Evolutionary conservation across 805 yeast genomes (phyloP).

Genomic region (Teunomyces funiuensis): DNA sequence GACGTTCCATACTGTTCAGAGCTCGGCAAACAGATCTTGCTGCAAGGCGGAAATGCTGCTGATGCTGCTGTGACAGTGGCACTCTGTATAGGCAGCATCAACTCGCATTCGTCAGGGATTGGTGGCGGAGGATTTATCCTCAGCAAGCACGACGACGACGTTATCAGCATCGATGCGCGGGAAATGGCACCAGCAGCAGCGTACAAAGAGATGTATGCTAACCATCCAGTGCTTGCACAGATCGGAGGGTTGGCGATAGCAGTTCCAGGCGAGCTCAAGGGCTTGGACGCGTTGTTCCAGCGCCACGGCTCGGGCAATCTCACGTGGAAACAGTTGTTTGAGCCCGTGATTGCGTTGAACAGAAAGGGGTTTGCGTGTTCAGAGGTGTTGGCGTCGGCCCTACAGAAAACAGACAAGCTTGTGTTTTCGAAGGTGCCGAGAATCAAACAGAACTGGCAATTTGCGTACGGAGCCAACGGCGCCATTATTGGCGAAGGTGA

Average conservation of each 20-base stretch:
- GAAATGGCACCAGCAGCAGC: conserved; percentile 79
- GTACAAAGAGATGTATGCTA: conserved; percentile 61
- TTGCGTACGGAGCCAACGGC: conserved; percentile 34
- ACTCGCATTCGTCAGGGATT: conserved; percentile 82
- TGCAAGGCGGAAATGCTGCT: conserved; percentile 75
- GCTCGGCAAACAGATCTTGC: conserved; percentile 57
- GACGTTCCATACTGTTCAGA: conserved; percentile 65
- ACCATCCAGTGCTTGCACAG: conserved; percentile 49
- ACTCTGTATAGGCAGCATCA: conserved; percentile 80
- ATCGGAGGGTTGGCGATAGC: conserved; percentile 88
- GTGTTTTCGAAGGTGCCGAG: conserved; percentile 28
- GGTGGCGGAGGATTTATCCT: conserved; percentile 89
- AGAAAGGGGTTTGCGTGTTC: conserved; percentile 57
- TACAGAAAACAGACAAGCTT: conserved; percentile 21
- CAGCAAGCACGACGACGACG: conserved; percentile 33
- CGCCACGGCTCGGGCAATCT: conserved; percentile 70
- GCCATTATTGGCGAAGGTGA: conserved; percentile 55
- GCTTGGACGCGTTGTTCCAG: conserved; percentile 61
- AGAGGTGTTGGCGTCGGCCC: conserved; percentile 28
- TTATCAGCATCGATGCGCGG: conserved; percentile 76
- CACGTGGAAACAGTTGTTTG: conserved; percentile 68
- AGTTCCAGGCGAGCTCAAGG: conserved; percentile 89
- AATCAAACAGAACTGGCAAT: conserved; percentile 53
- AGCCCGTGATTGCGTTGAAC: conserved; percentile 71
- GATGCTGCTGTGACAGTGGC: conserved; percentile 92